Evolutionary conservation across 2,329 filamentous ascomycete genomes (phyloP).

Genomic region (Pseudocercospora vitis): DNA sequence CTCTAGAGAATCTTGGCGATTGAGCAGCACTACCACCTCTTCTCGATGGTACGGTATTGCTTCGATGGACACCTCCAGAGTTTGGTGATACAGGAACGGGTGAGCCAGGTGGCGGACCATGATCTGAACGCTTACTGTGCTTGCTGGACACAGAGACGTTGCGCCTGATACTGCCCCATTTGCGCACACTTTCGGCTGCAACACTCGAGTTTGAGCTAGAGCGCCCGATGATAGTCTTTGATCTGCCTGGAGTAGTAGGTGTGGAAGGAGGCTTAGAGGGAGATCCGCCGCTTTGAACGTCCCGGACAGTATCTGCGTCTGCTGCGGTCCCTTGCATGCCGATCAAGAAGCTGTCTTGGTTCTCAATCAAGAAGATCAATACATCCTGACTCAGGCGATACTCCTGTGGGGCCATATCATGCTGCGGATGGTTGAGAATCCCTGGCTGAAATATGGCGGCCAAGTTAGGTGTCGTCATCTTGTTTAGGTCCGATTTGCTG

Average conservation of each 20-base stretch:
- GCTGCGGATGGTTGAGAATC: constrained; percentile 86
- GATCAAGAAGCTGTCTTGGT: constrained; percentile 96
- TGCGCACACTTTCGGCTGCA: constrained; percentile 80
- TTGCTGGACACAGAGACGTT: constrained; percentile 93
- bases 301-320: constrained; percentile 73
- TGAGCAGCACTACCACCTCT: constrained; percentile 64
- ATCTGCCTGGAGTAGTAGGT: constrained; percentile 42
- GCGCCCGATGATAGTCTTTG: constrained; percentile 63
- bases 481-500: constrained; percentile 92
- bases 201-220: constrained; percentile 87
- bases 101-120: constrained; percentile 67
- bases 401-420: constrained; percentile 93
- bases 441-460: constrained; percentile 97
- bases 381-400: constrained; percentile 96
- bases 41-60: constrained; percentile 92
- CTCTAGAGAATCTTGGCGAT: constrained; percentile 61
- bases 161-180: constrained; percentile 74
- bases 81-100: constrained; percentile 42
- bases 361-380: constrained; percentile 95
- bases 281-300: constrained; percentile 66
- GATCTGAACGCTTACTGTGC: constrained; percentile 73
- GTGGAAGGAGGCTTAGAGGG: constrained; percentile 52
- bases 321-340: constrained; percentile 98
- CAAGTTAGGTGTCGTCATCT: constrained; percentile 93
- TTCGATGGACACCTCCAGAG: constrained; percentile 63